Evolutionary conservation across 139 green algal genomes (phyloP).

Genomic region (Chlamydomonas applanata): DNA sequence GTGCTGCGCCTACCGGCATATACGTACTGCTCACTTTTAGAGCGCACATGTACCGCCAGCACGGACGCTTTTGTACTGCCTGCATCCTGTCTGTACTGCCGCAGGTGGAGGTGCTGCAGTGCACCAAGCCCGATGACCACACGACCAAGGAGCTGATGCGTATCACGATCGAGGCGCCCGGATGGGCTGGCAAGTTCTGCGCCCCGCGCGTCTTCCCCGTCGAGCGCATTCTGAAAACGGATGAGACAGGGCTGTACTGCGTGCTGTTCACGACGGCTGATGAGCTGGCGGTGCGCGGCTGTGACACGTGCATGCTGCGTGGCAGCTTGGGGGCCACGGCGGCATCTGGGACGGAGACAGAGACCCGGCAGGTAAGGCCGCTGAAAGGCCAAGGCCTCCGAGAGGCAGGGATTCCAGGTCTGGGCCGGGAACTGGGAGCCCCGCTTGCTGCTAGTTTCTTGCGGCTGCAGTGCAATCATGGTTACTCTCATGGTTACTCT

Average conservation of each 20-base stretch:
- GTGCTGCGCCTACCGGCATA: not conserved
- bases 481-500: no score
- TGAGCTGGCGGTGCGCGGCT: not conserved
- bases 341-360: no score
- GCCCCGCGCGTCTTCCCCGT: conserved; percentile 47
- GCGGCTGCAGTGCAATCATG: no score
- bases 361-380: no score
- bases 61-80: no score
- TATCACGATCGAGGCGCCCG: conserved; percentile 43
- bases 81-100: no score
- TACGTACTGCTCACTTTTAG: not conserved
- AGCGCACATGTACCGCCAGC: no score
- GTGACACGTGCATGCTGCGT: not conserved
- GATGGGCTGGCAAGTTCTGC: conserved; percentile 42
- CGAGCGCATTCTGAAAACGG: conserved; percentile 48
- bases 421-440: no score
- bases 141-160: conserved; percentile 32
- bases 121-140: conserved; percentile 12
- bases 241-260: conserved; percentile 29
- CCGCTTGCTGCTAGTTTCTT: no score
- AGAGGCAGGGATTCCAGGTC: no score
- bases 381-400: no score
- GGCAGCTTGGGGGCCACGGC: no score
- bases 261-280: conserved; percentile 30
- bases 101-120: conserved; percentile 32